Evolutionary conservation across 805 yeast species (phyloP).

Genomic region (Pichia cephalocereana): DNA sequence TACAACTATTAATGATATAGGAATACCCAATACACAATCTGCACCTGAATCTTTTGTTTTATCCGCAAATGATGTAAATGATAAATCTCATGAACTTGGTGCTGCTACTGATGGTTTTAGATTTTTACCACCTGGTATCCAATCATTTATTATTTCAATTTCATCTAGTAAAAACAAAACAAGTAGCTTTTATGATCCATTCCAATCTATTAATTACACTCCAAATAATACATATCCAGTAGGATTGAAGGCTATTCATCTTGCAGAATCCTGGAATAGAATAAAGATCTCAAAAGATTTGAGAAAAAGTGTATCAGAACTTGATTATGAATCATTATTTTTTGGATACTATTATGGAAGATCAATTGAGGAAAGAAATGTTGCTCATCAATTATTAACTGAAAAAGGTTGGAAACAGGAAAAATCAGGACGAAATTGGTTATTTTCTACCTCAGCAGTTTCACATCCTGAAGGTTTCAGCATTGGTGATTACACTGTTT

Average conservation of each 20-base stretch:
- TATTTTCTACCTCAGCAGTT: slow-evolving; percentile 30
- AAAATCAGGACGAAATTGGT: slow-evolving; percentile 21
- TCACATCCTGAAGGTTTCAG: slow-evolving; percentile 32
- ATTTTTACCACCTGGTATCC: slow-evolving; percentile 29
- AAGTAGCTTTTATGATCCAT: slow-evolving; percentile 10
- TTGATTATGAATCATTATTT: slow-evolving; percentile 31
- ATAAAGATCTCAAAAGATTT: slow-evolving; percentile 17
- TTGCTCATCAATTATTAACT: slow-evolving; percentile 26
- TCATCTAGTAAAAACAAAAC: slow-evolving; percentile 17
- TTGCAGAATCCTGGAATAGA: slow-evolving; percentile 25
- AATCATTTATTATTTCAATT: slow-evolving; percentile 23
- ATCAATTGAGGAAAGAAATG: slow-evolving; percentile 32
- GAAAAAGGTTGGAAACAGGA: slow-evolving; percentile 32
- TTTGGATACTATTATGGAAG: slow-evolving; percentile 36
- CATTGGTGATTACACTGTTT: slow-evolving; percentile 35
- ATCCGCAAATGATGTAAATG: neutral
- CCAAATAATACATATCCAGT: slow-evolving; percentile 23
- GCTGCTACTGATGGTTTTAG: slow-evolving; percentile 15
- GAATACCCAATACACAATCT: neutral
- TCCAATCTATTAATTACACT: slow-evolving; percentile 14
- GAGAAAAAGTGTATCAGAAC: slow-evolving; percentile 19
- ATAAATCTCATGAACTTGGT: neutral
- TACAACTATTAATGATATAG: neutral
- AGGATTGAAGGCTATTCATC: slow-evolving; percentile 26
- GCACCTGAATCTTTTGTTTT: neutral